Evolutionary conservation across 2,329 filamentous ascomycete genomes (phyloP), one percentile per base, ranked within the genome.

Genomic region (Davidsoniella neocaledoniae): DNA sequence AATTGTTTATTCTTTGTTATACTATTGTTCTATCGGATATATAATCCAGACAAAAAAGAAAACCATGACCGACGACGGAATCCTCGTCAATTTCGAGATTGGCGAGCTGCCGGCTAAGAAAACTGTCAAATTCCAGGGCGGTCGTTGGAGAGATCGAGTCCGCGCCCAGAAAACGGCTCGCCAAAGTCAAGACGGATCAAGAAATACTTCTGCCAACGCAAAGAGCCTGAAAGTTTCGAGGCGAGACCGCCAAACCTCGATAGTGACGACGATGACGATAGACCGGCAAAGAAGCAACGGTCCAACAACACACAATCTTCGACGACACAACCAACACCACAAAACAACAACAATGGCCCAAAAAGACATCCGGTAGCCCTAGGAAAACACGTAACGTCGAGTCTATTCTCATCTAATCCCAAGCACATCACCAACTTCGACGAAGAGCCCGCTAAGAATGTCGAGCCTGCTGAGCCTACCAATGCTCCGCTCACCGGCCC

Each of bases 41-140:
- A 19, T 43, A 10, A 47, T 36, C n/a, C 10, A 37, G 38, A 16
- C n/a, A 21, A n/a, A 37, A 17, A 26, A 26, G 16, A 33, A 21
- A 17, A 36, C 41, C 21, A 95, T 96, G 88, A 85, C 85, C 47
- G 88, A 96, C 69, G 85, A 94, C 79, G 87, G 87, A 57, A 83
- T 98, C 77, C 75, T 95, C 51, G 71, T 96, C 61, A 96, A 96
- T 59, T 95, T 96, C 62, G 80, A 86, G 58, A 69, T 94, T 51
- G 74, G 77, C 25, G 79, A 85, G 54, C 74, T 69, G 16, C 74
- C 82, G 10, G 62, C 85, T 49, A 73, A 79, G 53, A 70, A 74
- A 5, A 68, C 74, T 49, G 68, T 74, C 54, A 78, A 72, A 57
- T 85, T 93, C 64, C 91, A 83, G 62, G 91, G 91, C 57, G 91